phyloP scores from a whole-genome alignment of 441 rosid species.

The Erodium texanum region DNA sequence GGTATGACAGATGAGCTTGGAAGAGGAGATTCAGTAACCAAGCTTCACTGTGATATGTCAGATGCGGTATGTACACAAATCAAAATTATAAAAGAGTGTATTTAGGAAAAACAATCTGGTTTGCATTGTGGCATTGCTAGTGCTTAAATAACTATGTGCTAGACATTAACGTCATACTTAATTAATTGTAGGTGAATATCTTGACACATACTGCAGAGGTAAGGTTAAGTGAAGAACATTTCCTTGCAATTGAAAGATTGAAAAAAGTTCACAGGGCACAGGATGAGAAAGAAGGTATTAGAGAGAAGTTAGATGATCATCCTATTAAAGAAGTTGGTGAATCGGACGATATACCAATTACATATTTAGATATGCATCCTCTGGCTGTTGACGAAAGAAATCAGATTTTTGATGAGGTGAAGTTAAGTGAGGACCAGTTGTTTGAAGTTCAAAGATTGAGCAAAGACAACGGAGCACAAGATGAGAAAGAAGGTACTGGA shows the following conservation, averaged over 20 bases:
- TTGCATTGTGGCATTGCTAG: background rate
- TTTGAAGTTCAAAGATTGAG: background rate
- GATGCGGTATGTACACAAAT: too few relatives aligned
- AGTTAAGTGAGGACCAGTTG: background rate
- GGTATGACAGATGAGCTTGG: conserved; percentile 68
- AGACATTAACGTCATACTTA: background rate
- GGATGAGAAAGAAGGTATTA: conserved; percentile 42
- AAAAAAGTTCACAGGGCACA: conserved; percentile 57
- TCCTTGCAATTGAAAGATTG: conserved; percentile 36
- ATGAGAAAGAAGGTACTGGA: too few relatives aligned
- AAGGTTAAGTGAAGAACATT: conserved; percentile 36
- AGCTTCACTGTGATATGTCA: conserved; percentile 91
- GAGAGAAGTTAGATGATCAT: background rate
- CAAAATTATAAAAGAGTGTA: too few relatives aligned
- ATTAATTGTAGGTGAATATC: conserved; percentile 62
- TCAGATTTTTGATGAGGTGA: background rate
- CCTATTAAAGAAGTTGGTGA: too few relatives aligned
- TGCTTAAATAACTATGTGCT: background rate
- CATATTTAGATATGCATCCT: background rate
- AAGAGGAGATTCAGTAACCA: conserved; percentile 91
- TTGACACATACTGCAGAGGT: conserved; percentile 67
- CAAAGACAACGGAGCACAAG: background rate
- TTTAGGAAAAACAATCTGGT: background rate
- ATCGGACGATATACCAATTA: background rate
- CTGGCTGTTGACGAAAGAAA: background rate